Conservation (phyloP, 2,329 filamentous ascomycete genomes). For the Xylariomycetidae sp. region DNA sequence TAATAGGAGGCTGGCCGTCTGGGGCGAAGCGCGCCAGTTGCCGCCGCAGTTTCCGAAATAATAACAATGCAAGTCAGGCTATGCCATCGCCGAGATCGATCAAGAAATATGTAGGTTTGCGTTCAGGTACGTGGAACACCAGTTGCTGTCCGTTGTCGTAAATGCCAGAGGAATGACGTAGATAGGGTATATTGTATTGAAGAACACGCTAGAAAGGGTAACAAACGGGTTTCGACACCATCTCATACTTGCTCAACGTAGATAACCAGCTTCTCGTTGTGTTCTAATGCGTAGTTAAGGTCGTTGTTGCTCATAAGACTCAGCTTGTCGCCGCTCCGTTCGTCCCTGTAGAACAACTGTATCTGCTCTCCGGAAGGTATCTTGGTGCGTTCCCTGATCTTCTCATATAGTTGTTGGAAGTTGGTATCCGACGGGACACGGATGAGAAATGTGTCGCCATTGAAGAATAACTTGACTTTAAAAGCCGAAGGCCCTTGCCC, state of each 20-base stretch:
- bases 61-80: not conserved
- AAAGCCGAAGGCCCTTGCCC: slow-evolving; percentile 52
- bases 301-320: slow-evolving; percentile 76
- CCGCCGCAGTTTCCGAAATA: not conserved
- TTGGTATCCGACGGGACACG: slow-evolving; percentile 78
- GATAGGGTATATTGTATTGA: slow-evolving; percentile 23
- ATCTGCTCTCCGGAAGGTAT: slow-evolving; percentile 65
- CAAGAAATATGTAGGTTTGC: no score
- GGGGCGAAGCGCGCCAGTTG: slow-evolving; percentile 4
- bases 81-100: no score
- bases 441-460: slow-evolving; percentile 87
- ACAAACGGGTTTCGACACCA: slow-evolving; percentile 4
- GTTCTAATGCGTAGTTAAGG: slow-evolving; percentile 71
- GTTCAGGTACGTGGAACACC: no score
- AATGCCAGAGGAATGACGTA: slow-evolving; percentile 17
- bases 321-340: slow-evolving; percentile 69
- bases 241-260: slow-evolving; percentile 55
- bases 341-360: slow-evolving; percentile 80
- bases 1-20: slow-evolving; percentile 5
- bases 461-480: slow-evolving; percentile 94
- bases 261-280: slow-evolving; percentile 83
- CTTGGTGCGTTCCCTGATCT: slow-evolving; percentile 79
- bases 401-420: slow-evolving; percentile 74
- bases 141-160: slow-evolving; percentile 17
- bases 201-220: slow-evolving; percentile 14